Evolutionary conservation across 2,329 filamentous ascomycete genomes (phyloP).

Genomic region (Pyricularia sp.): DNA sequence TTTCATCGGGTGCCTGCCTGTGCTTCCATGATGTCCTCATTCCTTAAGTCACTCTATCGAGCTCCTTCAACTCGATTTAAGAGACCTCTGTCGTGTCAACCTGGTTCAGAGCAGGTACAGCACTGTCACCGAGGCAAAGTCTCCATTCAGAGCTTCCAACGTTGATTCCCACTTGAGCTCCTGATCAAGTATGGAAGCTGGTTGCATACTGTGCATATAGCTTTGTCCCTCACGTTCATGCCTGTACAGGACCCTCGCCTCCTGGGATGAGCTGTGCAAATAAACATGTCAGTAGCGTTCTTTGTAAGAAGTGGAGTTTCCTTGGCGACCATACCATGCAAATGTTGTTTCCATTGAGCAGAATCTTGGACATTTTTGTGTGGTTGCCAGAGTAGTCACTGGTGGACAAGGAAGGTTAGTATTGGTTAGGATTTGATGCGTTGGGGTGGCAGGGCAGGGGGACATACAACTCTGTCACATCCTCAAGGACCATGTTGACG

Average conservation of each 20-base stretch:
- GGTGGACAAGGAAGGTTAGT: not conserved
- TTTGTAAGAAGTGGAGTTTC: not conserved
- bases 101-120: not conserved
- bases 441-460: not conserved
- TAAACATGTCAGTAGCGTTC: not conserved
- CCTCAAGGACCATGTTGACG: slow-evolving; percentile 98
- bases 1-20: not conserved
- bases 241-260: slow-evolving; percentile 55
- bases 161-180: not conserved
- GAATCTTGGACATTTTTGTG: slow-evolving; percentile 84
- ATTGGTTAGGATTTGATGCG: not conserved
- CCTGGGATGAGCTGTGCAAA: slow-evolving; percentile 59
- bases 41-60: not conserved
- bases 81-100: not conserved
- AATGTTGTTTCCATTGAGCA: slow-evolving; percentile 96
- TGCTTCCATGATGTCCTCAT: not conserved
- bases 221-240: slow-evolving; percentile 7
- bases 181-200: not conserved
- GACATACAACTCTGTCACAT: slow-evolving; percentile 86
- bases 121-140: not conserved
- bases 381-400: slow-evolving; percentile 88
- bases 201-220: not conserved
- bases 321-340: slow-evolving; percentile 68
- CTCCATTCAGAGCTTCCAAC: not conserved
- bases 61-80: not conserved